These are phyloP conservation scores for Aurantiochytrium sp. DNA, from an alignment of 108 stramenopile species.

Conservation along the genomic window DNA sequence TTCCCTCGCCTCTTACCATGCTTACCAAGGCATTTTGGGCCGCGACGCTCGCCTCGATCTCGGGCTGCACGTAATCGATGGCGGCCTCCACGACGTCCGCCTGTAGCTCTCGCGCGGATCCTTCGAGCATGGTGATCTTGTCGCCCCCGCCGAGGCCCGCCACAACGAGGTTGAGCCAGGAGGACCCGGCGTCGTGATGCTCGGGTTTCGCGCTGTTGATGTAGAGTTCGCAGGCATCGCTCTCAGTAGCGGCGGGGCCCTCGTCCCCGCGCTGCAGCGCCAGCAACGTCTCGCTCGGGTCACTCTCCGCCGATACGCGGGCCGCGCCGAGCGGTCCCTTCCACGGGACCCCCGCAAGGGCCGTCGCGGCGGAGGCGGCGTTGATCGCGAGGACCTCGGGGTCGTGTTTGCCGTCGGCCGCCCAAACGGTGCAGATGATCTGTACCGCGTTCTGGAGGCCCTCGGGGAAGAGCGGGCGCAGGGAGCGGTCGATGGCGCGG, in stretches of 20 bases:
- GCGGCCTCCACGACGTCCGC: conserved; percentile 13
- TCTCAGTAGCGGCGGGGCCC: too few relatives aligned
- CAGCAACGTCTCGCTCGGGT: conserved; percentile 47
- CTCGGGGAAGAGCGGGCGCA: conserved; percentile 78
- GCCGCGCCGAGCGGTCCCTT: conserved; percentile 59
- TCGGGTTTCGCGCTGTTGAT: not conserved
- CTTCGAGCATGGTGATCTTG: conserved; percentile 15
- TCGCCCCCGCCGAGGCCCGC: conserved; percentile 48
- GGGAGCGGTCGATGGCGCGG: conserved; percentile 85
- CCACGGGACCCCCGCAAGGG: conserved; percentile 51
- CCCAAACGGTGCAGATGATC: conserved; percentile 79
- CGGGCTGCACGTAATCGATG: not conserved
- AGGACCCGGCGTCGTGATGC: conserved; percentile 22
- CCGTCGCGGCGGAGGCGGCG: conserved; percentile 69
- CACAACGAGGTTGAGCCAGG: conserved; percentile 33
- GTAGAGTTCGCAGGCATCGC: not conserved
- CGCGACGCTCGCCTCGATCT: not conserved
- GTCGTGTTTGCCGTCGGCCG: conserved; percentile 69
- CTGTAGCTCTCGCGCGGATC: not conserved
- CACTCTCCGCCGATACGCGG: conserved; percentile 57
- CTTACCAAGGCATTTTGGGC: not conserved
- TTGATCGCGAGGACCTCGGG: conserved; percentile 72
- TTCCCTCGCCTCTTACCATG: not conserved
- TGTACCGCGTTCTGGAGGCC: conserved; percentile 77
- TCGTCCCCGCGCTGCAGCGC: too few relatives aligned